Evolutionary conservation across 176 grass and related monocot genomes (phyloP), one percentile per base, ranked within the genome.

Genomic region (Oryza australiensis): DNA sequence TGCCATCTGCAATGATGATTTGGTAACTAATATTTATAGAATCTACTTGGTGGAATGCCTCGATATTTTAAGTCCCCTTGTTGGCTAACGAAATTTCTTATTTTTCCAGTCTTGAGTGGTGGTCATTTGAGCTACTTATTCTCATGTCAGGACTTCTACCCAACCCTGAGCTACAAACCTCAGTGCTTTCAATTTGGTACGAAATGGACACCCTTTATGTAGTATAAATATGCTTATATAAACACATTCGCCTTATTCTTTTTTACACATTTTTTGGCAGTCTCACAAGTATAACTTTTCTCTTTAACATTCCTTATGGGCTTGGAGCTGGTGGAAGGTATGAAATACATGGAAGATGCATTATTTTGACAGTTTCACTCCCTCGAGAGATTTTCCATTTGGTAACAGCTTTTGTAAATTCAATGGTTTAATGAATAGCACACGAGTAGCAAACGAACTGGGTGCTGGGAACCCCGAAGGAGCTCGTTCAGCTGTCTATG

Each of bases 161-260:
- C 33, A 92, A 97, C 86, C 95, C 95, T 38, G 73, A 89, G 82
- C 84, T 97, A 20, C 86, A 97, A 74, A 97, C 92, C 40, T 94
- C 95, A 12, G 95, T 94, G 75, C 92, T 97, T 42, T 94, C 95
- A 26, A 88, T 97, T 53, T 94, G 92, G 95, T 97, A 94, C 14
- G 28, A 77, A 74, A 29, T 32, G 22, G 5, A 24, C 23, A 42
- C 27, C 27, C 24, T 14, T 13, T 5, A 26, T n/a, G 53, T 75
- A 53, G 66, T 32, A 42, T 77, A 33, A 57, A 23, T 80, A 26
- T 82, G 11, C 83, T 11, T 35, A 9, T 27, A 14, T 18, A 38
- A 15, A 1, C 2, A 35, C 28, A 35, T 16, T 80, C 26, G 26
- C 28, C 72, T 87, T 29, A 72, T 6, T 41, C n/a, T 34, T 18